A percentile compares a stretch with the other conserved stretches of the same genome.
phyloP scores from a whole-genome alignment of 2,329 filamentous ascomycete species.

The Nothopassalora personata region DNA sequence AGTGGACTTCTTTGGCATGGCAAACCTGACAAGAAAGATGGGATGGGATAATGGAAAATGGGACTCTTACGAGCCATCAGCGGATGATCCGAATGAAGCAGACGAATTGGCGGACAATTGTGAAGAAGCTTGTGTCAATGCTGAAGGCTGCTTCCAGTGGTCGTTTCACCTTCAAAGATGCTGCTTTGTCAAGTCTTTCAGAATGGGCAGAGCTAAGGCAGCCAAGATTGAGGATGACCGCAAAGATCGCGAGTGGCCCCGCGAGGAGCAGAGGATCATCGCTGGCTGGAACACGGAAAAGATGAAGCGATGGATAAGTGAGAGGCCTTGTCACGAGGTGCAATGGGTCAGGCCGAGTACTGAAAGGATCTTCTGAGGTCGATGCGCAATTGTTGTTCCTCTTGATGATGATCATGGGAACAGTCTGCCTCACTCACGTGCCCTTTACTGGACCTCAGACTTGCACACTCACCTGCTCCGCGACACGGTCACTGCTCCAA shows the following conservation, averaged over 20 bases:
- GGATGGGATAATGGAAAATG: constrained; percentile 37
- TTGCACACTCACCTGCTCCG: background rate
- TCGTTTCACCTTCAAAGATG: constrained; percentile 23
- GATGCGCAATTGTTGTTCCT: too few species aligned
- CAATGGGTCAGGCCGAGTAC: constrained; percentile 36
- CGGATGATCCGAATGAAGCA: constrained; percentile 27
- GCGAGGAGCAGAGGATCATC: constrained; percentile 34
- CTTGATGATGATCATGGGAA: background rate
- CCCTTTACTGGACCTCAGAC: background rate
- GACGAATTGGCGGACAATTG: constrained; percentile 32
- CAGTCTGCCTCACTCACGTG: background rate
- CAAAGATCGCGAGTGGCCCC: constrained; percentile 24
- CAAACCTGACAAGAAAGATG: constrained; percentile 15
- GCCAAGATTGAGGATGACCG: constrained; percentile 24
- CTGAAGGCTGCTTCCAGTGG: constrained; percentile 35
- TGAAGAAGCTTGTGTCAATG: constrained; percentile 44
- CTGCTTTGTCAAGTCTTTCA: constrained; percentile 32
- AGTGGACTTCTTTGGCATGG: constrained; percentile 27
- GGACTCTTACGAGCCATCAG: constrained; percentile 28
- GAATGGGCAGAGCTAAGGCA: constrained; percentile 35
- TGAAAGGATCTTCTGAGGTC: constrained; percentile 20
- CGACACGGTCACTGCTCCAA: too few species aligned
- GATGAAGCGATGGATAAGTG: constrained; percentile 32
- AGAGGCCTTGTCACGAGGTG: constrained; percentile 35
- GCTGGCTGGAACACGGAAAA: constrained; percentile 37